These are phyloP conservation scores for Scheffersomyces coipomensis DNA, from an alignment of 805 yeast genomes.

Conservation along the genomic window DNA sequence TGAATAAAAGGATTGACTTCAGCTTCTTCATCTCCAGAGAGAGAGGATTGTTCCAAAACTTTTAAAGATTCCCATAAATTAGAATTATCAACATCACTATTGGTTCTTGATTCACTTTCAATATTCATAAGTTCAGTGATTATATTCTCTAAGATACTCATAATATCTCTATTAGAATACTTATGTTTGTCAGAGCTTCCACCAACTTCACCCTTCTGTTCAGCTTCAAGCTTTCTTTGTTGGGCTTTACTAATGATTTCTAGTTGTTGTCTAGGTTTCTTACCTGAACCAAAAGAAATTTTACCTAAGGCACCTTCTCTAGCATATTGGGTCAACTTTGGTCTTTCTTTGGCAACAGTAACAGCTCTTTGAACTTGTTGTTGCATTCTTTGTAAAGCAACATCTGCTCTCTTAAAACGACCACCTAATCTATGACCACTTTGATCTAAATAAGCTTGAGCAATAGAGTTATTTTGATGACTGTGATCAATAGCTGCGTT, in stretches of 20 bases:
- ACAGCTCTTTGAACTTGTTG: constrained; percentile 97
- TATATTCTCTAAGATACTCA: constrained; percentile 74
- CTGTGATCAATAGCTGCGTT: constrained; percentile 37
- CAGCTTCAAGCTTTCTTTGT: constrained; percentile 38
- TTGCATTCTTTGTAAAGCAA: constrained; percentile 95
- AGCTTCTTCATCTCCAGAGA: constrained; percentile 47
- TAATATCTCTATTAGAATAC: constrained; percentile 42
- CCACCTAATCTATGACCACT: constrained; percentile 91
- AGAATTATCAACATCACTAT: constrained; percentile 33
- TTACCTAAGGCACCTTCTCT: constrained; percentile 90
- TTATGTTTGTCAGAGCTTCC: constrained; percentile 25
- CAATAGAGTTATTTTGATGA: constrained; percentile 73
- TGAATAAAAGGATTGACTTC: constrained; percentile 78
- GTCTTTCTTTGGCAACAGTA: constrained; percentile 88
- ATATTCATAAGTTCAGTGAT: constrained; percentile 74
- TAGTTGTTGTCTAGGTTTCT: constrained; percentile 84
- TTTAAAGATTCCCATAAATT: constrained; percentile 76
- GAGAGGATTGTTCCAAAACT: constrained; percentile 59
- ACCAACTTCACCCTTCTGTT: constrained; percentile 27
- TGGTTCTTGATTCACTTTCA: constrained; percentile 57
- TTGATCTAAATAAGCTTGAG: constrained; percentile 87
- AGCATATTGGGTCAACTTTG: constrained; percentile 61
- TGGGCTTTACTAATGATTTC: constrained; percentile 57
- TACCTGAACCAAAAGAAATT: constrained; percentile 73
- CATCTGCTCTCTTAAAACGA: constrained; percentile 77